These are phyloP conservation scores for Linderina pennispora DNA, from an alignment of 192 early-diverging fungal species.

Conservation along the genomic window DNA sequence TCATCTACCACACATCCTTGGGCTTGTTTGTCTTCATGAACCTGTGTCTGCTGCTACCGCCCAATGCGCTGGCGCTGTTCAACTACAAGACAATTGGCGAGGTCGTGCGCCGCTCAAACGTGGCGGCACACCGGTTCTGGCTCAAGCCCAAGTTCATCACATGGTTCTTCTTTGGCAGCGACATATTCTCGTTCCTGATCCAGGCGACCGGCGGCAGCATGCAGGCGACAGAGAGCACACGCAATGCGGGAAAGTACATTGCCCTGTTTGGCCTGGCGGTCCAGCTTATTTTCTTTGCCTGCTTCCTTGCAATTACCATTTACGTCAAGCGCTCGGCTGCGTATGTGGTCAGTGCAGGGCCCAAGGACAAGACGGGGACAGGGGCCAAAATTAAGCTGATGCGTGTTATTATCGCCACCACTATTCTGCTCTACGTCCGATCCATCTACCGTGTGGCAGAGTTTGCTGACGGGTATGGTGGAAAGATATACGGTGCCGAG, in stretches of 20 bases:
- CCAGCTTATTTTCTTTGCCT: slow-evolving; percentile 20
- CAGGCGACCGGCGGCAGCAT: slow-evolving; percentile 34
- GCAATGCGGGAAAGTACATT: slow-evolving; percentile 23
- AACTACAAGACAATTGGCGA: slow-evolving; percentile 46
- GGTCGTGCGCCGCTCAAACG: slow-evolving; percentile 13
- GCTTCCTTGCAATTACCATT: slow-evolving; percentile 19
- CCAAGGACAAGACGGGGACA: slow-evolving; percentile 4
- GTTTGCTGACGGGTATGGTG: slow-evolving; percentile 10
- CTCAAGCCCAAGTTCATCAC: slow-evolving; percentile 33
- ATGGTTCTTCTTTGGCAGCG: slow-evolving; percentile 47
- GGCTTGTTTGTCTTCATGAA: slow-evolving; percentile 29
- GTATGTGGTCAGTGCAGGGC: slow-evolving; percentile 14
- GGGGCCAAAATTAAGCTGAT: slow-evolving; percentile 21
- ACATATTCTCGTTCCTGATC: slow-evolving; percentile 40
- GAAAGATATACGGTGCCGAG: slow-evolving; percentile 20
- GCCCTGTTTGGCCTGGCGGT: slow-evolving; percentile 28
- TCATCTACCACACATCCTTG: slow-evolving; percentile 25
- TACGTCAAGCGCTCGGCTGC: slow-evolving; percentile 4
- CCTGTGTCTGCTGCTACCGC: slow-evolving; percentile 38
- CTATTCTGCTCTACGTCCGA: slow-evolving; percentile 11
- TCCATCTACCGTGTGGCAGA: slow-evolving; percentile 24
- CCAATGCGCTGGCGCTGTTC: slow-evolving; percentile 43
- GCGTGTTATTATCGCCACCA: slow-evolving; percentile 20
- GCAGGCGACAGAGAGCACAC: slow-evolving; percentile 6
- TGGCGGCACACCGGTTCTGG: slow-evolving; percentile 8